Evolutionary conservation across 768 basidiomycete genomes (phyloP), one percentile per base, ranked within the genome.

Genomic region (Hydnomerulius pinastri): DNA sequence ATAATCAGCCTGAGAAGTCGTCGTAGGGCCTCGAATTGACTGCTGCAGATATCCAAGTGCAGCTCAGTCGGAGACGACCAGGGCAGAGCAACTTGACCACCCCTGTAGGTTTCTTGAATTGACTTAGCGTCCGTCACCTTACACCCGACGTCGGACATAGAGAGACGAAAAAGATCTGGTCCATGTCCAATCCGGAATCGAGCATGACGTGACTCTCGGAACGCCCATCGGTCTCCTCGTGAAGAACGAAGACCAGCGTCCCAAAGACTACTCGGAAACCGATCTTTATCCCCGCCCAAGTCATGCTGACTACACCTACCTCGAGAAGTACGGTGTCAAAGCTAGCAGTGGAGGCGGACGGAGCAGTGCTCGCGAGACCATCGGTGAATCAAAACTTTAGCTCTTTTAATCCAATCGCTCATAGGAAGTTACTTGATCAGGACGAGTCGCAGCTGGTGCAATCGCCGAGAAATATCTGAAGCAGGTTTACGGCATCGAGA

Each of bases 261-360:
- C 97, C 17, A 90, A 98, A 63, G 97, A 99, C 71, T 99, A 99
- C 72, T 86, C 94, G 56, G 97, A 98, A 76, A 98, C 97, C 0
- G 97, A 99, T 66, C 74, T 94, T 46, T 99, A 93, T 76, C 97
- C 97, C 27, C 87, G 97, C 18, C 97, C 97, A 24, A 92, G 90
- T 57, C 97, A 99, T 63, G 97, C 97, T 11, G 97, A 99, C 69
- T 97, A 88, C 69, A 99, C 97, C 13, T 99, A 99, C 71, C 83
- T 98, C 50, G 86, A 92, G 60, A 99, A 99, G 62, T 99, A 98
- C 66, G 94, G 94, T 25, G 71, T 98, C 69, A 98, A 98, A 76
- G 97, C 97, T 1, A 93, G 91, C 77, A 92, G 89, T 52, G 97
- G 97, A 30, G 97, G 97, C 40, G 97, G 97, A 6, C 78, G 97